phyloP scores from a whole-genome alignment of 1,139 yeast genomes.

The Geotrichum citri-aurantii region DNA sequence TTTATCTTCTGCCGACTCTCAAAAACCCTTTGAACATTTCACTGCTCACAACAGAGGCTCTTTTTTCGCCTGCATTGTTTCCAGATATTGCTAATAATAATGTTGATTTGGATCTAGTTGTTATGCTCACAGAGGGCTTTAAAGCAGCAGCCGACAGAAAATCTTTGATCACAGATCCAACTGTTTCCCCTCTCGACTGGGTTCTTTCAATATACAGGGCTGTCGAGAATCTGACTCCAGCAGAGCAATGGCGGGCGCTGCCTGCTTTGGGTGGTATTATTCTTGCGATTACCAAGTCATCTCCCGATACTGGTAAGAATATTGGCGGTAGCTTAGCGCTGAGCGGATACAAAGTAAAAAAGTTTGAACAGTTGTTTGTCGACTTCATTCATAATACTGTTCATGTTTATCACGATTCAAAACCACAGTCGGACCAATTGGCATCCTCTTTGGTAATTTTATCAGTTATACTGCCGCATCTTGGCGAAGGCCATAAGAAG shows the following conservation, averaged over 20 bases:
- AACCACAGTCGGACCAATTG: slow-evolving; percentile 11
- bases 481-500: slow-evolving; percentile 5
- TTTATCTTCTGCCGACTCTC: slow-evolving; percentile 56
- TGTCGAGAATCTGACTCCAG: slow-evolving; percentile 13
- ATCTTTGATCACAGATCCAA: slow-evolving; percentile 54
- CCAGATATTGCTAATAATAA: slow-evolving; percentile 19
- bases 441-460: slow-evolving; percentile 11
- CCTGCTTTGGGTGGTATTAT: slow-evolving; percentile 54
- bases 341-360: slow-evolving; percentile 1
- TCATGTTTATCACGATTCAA: slow-evolving; percentile 1
- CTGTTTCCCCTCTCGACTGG: slow-evolving; percentile 50
- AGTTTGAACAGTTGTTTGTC: slow-evolving; percentile 20
- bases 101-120: slow-evolving; percentile 19
- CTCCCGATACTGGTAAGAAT: slow-evolving; percentile 21
- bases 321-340: slow-evolving; percentile 27
- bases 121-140: slow-evolving; percentile 36
- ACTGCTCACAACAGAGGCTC: slow-evolving; percentile 46
- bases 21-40: slow-evolving; percentile 54
- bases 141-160: slow-evolving; percentile 46
- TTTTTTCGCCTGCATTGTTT: slow-evolving; percentile 47
- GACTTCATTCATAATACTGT: slow-evolving; percentile 16
- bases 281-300: slow-evolving; percentile 32
- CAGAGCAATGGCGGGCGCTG: slow-evolving; percentile 48
- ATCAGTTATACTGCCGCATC: slow-evolving; percentile 13
- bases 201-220: slow-evolving; percentile 40